phyloP scores from a whole-genome alignment of 2,329 filamentous ascomycete species.

The Aureobasidium sp. region DNA sequence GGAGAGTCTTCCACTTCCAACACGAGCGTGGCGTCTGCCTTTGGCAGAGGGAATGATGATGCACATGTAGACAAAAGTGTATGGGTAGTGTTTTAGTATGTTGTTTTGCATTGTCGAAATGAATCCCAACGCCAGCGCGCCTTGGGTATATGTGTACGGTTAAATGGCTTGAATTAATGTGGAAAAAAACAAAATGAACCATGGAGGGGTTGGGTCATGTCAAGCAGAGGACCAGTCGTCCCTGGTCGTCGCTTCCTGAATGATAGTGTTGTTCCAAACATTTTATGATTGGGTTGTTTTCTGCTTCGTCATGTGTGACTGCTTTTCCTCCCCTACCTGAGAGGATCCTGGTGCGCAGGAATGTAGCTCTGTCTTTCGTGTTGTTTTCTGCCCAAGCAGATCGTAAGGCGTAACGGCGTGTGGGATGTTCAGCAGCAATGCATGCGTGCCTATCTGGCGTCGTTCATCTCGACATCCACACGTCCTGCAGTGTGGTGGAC shows the following conservation, averaged over 20 bases:
- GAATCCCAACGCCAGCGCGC: slow-evolving; percentile 1
- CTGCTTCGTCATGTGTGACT: not conserved
- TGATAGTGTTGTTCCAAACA: not conserved
- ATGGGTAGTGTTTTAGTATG: not conserved
- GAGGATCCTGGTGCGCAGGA: not conserved
- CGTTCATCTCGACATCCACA: slow-evolving; percentile 9
- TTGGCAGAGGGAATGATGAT: not conserved
- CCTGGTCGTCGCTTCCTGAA: not conserved
- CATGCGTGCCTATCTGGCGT: not conserved
- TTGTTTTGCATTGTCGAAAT: not conserved
- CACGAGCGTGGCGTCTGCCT: not conserved
- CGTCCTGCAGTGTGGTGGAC: not conserved
- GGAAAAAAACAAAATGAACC: not conserved
- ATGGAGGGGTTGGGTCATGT: not conserved
- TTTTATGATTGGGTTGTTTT: not conserved
- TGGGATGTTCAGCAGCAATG: not conserved
- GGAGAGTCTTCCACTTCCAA: not conserved
- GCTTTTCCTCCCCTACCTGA: not conserved
- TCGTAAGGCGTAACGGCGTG: not conserved
- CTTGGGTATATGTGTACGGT: slow-evolving; percentile 7
- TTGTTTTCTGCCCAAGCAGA: not conserved
- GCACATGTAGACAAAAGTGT: not conserved
- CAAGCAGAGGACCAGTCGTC: not conserved
- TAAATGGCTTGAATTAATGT: not conserved
- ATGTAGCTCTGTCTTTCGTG: not conserved